Evolutionary conservation across 1,284 basidiomycete species (phyloP).

Genomic region (Trichosporon sp.): DNA sequence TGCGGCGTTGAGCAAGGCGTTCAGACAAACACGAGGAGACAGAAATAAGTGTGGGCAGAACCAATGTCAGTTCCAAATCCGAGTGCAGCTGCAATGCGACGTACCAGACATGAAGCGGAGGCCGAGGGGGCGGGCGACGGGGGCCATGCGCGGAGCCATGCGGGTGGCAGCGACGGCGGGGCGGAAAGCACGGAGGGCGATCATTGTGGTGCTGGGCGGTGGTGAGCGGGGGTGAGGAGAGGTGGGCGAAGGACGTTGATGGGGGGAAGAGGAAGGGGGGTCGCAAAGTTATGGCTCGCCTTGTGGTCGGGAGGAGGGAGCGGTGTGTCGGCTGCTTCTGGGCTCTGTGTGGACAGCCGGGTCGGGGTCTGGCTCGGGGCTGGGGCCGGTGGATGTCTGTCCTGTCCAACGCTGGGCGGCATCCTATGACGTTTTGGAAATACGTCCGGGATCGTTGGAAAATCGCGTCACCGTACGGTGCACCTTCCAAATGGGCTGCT

Average conservation of each 20-base stretch:
- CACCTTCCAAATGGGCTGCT: not conserved
- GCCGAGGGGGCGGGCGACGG: not conserved
- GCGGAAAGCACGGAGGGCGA: slow-evolving; percentile 6
- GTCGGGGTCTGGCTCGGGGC: not conserved
- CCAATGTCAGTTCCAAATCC: not conserved
- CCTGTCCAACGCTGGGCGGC: not conserved
- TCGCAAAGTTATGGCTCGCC: not conserved
- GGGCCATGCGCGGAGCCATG: slow-evolving; percentile 1
- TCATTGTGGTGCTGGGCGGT: not conserved
- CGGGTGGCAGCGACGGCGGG: slow-evolving; percentile 3
- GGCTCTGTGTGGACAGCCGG: not conserved
- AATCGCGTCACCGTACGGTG: not conserved
- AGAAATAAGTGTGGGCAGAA: not conserved
- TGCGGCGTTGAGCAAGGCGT: not conserved
- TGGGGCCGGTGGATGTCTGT: not conserved
- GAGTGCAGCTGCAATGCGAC: not conserved
- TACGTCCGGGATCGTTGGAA: not conserved
- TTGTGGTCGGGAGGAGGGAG: not conserved
- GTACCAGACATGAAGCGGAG: not conserved
- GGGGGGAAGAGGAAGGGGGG: slow-evolving; percentile 1
- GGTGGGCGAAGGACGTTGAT: not conserved
- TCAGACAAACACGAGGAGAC: not conserved
- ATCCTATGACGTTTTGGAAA: slow-evolving; percentile 5
- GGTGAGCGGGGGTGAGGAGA: not conserved
- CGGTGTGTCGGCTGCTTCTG: not conserved